Conservation (phyloP, 2,329 filamentous ascomycete species). For the Penicillium verrucosum region DNA sequence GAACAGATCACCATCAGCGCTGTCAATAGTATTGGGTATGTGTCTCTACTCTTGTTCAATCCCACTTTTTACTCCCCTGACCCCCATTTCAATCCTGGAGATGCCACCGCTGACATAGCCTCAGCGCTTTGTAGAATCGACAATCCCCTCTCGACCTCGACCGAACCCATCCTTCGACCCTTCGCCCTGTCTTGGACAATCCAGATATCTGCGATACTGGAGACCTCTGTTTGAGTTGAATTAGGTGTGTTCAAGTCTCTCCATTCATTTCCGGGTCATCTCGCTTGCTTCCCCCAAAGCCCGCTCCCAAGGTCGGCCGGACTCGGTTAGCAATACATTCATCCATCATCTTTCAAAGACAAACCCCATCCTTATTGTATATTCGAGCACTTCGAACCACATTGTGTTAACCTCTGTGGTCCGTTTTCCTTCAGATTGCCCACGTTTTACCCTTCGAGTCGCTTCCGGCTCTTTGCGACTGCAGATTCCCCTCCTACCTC, state of each 20-base stretch:
- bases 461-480: constrained; percentile 39
- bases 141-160: constrained; percentile 26
- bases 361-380: constrained; percentile 17
- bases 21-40: constrained; percentile 14
- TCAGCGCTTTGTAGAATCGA: constrained; percentile 38
- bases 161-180: constrained; percentile 21
- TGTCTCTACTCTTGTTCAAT: constrained; percentile 15
- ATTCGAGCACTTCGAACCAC: constrained; percentile 12
- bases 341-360: constrained; percentile 12
- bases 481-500: constrained; percentile 32
- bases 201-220: constrained; percentile 32
- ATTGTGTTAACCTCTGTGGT: constrained; percentile 28
- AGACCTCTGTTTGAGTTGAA: constrained; percentile 24
- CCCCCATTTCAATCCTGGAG: constrained; percentile 27
- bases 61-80: constrained; percentile 15
- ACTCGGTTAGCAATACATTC: constrained; percentile 26
- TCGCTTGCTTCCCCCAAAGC: constrained; percentile 28
- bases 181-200: constrained; percentile 18
- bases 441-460: constrained; percentile 30
- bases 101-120: constrained; percentile 41
- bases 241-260: constrained; percentile 34
- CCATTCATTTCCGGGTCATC: constrained; percentile 36
- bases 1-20: constrained; percentile 9
- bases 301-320: constrained; percentile 31
- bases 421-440: constrained; percentile 26